Conservation (phyloP, 202 grass and related monocot genomes). For the Saccharum hybrid region DNA sequence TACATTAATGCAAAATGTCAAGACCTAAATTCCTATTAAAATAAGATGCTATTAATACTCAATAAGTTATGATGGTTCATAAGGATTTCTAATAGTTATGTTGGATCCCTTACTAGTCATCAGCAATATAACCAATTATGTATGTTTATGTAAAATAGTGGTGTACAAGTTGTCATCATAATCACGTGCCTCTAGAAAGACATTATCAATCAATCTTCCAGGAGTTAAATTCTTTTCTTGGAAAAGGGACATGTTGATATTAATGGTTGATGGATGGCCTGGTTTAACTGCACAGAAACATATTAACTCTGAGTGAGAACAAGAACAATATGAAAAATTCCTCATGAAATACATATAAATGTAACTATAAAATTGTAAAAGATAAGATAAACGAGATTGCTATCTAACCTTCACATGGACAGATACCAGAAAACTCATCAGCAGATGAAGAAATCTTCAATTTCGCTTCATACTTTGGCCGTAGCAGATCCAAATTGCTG, state of each 20-base stretch:
- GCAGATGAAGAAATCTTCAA: conserved; percentile 48
- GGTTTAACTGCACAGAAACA: conserved; percentile 44
- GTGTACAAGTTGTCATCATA: conserved; percentile 15
- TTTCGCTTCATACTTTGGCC: conserved; percentile 35
- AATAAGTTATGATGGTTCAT: background rate
- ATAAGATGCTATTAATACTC: background rate
- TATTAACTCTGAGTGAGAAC: conserved; percentile 20
- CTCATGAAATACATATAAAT: conserved; percentile 8
- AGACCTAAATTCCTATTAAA: background rate
- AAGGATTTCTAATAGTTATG: background rate
- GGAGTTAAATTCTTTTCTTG: conserved; percentile 51
- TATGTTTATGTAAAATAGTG: background rate
- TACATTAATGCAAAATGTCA: background rate
- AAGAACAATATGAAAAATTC: background rate
- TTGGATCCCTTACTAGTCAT: background rate
- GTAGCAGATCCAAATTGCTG: conserved; percentile 48
- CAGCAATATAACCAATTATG: background rate
- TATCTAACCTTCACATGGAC: conserved; percentile 52
- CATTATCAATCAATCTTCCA: conserved; percentile 46
- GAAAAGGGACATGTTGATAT: conserved; percentile 30
- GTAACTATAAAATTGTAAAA: conserved; percentile 3
- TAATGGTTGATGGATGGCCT: conserved; percentile 45
- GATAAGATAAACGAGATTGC: background rate
- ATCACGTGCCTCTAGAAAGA: conserved; percentile 51
- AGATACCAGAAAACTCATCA: conserved; percentile 35